Evolutionary conservation across 257 asterid genomes (phyloP), one percentile per base, ranked within the genome.

Genomic region (Prunella vulgaris): DNA sequence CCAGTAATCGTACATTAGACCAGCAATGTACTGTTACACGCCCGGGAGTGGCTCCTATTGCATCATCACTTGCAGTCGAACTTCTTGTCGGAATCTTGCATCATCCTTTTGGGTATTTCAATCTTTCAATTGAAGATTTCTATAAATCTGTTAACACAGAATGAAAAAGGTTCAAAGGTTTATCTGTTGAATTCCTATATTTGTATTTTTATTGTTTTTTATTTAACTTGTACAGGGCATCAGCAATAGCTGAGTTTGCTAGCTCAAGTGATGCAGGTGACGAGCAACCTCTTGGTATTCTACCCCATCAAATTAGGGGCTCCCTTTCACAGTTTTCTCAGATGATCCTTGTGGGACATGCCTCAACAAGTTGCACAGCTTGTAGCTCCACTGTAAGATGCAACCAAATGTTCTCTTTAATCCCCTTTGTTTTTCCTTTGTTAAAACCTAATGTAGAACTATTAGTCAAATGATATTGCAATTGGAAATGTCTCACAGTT

Each of bases 1-100:
- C 96, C 33, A 64, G 82, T 67, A 94, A 94, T 56, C 99, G 99
- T 17, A 91, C 99, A 1, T 79, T 94, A 67, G 99, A 94, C 78
- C 99, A 94, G 83, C 99, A 94, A 72, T 94, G 99, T 76, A 94
- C 99, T 20, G 99, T 91, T 76, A 91, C 99, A 53, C 99, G 97
- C 57, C 99, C 99, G 0, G 99, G 99, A 66, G 93, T 94, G 64
- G 96, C 99, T 79, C 97, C 97, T 62, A 94, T 94, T 78, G 97
- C 99, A 57, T 87, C 99, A 21, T 75, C 97, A n/a, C 89, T 90
- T 59, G 99, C 99, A 17, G 99, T 90, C 66, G 97, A 94, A 61
- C 89, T 94, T 71, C 79, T 91, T 33, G 92, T 91, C 1, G 97
- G 96, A 70, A 82, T 94, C 46, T 78, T 94, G 74, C 97, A 94